These are phyloP conservation scores for Escovopsis sp. DNA, from an alignment of 2,329 filamentous ascomycete species.

Conservation along the genomic window DNA sequence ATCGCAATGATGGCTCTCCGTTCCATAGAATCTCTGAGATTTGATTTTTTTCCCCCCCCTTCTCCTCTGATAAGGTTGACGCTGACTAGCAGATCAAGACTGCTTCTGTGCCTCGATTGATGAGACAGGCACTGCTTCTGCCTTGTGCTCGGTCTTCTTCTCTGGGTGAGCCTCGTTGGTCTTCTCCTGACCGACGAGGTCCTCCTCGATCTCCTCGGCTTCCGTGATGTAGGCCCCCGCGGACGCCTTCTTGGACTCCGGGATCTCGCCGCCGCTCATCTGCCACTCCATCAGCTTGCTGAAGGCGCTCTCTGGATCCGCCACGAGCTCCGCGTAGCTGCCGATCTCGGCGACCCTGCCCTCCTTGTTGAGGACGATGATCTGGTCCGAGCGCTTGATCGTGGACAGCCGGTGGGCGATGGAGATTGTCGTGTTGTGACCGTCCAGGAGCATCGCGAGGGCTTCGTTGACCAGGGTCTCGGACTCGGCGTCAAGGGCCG, in stretches of 20 bases:
- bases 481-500: conserved; percentile 87
- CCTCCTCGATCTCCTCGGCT: conserved; percentile 35
- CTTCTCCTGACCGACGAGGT: conserved; percentile 19
- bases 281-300: conserved; percentile 98
- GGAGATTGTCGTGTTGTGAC: conserved; percentile 90
- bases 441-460: conserved; percentile 62
- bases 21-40: no score
- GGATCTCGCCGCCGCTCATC: conserved; percentile 66
- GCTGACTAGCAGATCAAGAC: background rate
- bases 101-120: conserved; percentile 1
- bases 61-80: no score
- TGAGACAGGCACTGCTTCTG: conserved; percentile 1
- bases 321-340: conserved; percentile 62
- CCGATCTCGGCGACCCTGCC: conserved; percentile 86
- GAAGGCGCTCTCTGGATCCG: conserved; percentile 67
- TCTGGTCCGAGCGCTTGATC: conserved; percentile 88
- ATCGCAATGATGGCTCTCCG: no score
- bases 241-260: conserved; percentile 23
- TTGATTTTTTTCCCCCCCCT: no score
- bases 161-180: conserved; percentile 10
- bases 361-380: conserved; percentile 78
- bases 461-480: conserved; percentile 94
- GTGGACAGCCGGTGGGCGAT: conserved; percentile 93
- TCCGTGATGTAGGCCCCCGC: conserved; percentile 31
- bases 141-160: conserved; percentile 12